Percentiles rank a stretch among this genome's conserved stretches.
phyloP scores from a whole-genome alignment of 139 green algal genomes.

The Gonium pectorale region DNA sequence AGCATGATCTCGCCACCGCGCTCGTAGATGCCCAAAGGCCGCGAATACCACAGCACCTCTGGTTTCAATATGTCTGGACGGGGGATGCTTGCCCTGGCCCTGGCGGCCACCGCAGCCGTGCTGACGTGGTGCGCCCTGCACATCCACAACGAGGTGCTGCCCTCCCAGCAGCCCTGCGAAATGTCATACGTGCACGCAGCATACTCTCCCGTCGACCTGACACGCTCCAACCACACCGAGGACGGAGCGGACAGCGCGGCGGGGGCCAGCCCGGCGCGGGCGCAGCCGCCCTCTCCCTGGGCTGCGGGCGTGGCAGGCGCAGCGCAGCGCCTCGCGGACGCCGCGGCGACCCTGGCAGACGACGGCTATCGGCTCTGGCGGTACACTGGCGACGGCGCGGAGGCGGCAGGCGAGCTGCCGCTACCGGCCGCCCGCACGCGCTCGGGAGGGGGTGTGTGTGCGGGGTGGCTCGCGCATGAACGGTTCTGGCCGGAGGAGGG shows the following conservation, averaged over 20 bases:
- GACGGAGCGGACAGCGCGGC: not conserved
- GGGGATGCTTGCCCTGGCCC: not conserved
- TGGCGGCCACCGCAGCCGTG: not conserved
- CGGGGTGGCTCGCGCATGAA: not conserved
- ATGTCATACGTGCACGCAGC: conserved; percentile 55
- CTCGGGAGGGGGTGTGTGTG: no score
- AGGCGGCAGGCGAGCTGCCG: not conserved
- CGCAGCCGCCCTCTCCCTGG: not conserved
- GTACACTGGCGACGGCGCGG: conserved; percentile 1
- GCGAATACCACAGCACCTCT: no score
- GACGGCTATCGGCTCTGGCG: conserved; percentile 18
- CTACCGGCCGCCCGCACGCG: no score
- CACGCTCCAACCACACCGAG: not conserved
- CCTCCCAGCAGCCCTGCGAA: conserved; percentile 42
- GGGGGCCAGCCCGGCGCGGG: not conserved
- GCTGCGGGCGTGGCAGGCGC: not conserved
- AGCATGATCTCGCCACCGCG: no score
- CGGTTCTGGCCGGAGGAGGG: not conserved
- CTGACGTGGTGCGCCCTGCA: not conserved
- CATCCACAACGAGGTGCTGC: not conserved
- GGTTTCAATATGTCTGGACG: no score
- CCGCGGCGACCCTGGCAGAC: not conserved
- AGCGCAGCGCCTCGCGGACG: not conserved
- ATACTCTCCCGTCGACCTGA: not conserved
- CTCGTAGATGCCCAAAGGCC: no score